These are phyloP conservation scores for Sonneratia caseolaris DNA, from an alignment of 345 rosid genomes.

Conservation along the genomic window DNA sequence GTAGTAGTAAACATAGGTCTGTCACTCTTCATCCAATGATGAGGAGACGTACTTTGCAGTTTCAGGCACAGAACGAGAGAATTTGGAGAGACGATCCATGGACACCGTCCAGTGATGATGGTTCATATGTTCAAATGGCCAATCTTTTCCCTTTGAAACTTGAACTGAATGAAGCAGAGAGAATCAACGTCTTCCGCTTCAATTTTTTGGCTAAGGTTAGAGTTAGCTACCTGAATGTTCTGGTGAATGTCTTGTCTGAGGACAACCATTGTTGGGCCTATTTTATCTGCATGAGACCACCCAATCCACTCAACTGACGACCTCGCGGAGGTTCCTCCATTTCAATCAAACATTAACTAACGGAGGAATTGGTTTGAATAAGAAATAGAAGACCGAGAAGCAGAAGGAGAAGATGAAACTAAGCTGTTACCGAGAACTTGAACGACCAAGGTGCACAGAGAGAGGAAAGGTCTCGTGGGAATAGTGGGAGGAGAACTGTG, in stretches of 20 bases:
- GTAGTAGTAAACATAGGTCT: no score
- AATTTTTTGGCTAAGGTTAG: neutral
- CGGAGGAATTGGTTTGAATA: neutral
- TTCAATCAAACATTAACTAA: neutral
- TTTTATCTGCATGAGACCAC: slow-evolving; percentile 56
- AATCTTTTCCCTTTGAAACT: neutral
- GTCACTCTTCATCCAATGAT: no score
- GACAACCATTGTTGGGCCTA: slow-evolving; percentile 95
- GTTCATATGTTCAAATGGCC: no score
- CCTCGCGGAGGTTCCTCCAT: slow-evolving; percentile 4
- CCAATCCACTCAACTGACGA: slow-evolving; percentile 7
- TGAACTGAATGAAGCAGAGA: neutral
- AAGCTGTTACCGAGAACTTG: slow-evolving; percentile 75
- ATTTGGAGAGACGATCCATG: no score
- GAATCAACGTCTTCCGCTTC: neutral
- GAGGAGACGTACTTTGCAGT: no score
- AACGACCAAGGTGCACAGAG: slow-evolving; percentile 54
- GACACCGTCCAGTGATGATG: no score
- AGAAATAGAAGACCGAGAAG: neutral
- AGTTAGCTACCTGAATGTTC: slow-evolving; percentile 50
- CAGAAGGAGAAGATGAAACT: neutral
- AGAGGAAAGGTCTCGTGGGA: slow-evolving; percentile 57
- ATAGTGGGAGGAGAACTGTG: slow-evolving; percentile 26
- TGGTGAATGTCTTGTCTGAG: slow-evolving; percentile 78
- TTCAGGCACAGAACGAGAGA: no score